These are phyloP conservation scores for Tylopilus balloui DNA, from an alignment of 768 basidiomycete genomes.

Conservation along the genomic window DNA sequence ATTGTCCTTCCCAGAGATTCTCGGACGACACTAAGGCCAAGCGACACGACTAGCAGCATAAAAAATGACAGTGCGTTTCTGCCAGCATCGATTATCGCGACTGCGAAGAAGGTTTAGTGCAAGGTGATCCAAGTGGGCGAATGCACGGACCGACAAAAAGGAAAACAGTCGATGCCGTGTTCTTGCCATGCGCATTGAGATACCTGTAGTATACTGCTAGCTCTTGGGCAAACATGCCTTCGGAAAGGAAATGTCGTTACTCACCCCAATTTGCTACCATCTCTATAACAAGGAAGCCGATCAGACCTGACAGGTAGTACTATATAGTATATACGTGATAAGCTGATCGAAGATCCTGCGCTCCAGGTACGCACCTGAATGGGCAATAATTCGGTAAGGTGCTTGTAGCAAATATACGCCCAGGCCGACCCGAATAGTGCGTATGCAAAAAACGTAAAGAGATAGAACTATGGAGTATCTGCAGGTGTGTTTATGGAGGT, in stretches of 20 bases:
- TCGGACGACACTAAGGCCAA: slow-evolving; percentile 88
- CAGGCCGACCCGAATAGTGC: slow-evolving; percentile 61
- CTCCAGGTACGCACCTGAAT: slow-evolving; percentile 58
- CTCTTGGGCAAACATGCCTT: slow-evolving; percentile 4
- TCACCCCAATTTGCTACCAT: slow-evolving; percentile 90
- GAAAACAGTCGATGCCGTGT: slow-evolving; percentile 76
- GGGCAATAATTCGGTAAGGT: slow-evolving; percentile 79
- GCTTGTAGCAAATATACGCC: slow-evolving; percentile 79
- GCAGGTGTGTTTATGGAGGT: not conserved
- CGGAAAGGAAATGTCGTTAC: slow-evolving; percentile 15
- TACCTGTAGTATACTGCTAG: slow-evolving; percentile 84
- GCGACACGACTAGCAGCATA: slow-evolving; percentile 85
- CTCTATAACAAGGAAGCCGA: slow-evolving; percentile 84
- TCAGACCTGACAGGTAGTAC: slow-evolving; percentile 89
- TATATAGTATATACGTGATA: slow-evolving; percentile 28
- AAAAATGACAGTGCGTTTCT: slow-evolving; percentile 95
- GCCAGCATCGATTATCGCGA: slow-evolving; percentile 93
- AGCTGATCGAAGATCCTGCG: not conserved
- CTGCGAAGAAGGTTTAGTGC: slow-evolving; percentile 35
- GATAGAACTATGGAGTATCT: slow-evolving; percentile 65
- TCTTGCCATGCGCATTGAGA: slow-evolving; percentile 80
- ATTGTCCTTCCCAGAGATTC: slow-evolving; percentile 84
- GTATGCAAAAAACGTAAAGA: slow-evolving; percentile 80
- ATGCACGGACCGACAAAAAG: slow-evolving; percentile 77
- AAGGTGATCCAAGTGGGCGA: not conserved